Percentiles rank a stretch among this genome's conserved stretches.
phyloP scores from a whole-genome alignment of 192 early-diverging fungal species.

The Geosiphon pyriformis region DNA sequence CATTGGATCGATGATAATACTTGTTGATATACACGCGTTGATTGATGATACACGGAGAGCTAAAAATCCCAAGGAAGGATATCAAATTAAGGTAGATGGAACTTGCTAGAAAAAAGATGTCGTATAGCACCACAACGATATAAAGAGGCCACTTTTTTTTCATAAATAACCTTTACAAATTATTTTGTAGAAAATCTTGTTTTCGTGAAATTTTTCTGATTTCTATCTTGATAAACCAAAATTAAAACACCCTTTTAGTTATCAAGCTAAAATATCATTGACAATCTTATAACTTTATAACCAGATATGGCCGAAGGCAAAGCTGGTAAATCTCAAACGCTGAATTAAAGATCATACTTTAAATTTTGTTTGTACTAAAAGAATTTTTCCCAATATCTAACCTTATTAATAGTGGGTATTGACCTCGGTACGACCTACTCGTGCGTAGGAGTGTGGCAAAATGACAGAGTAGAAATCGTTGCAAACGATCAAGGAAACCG shows the following conservation, averaged over 20 bases:
- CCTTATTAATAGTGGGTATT: conserved; percentile 70
- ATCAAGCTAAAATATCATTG: background rate
- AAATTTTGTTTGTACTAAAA: background rate
- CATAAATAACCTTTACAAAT: background rate
- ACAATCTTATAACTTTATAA: background rate
- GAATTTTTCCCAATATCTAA: background rate
- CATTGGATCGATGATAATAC: background rate
- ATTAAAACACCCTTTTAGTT: background rate
- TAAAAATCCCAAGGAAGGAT: too few relatives aligned
- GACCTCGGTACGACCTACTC: conserved; percentile 98
- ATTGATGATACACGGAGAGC: background rate
- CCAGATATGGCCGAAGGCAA: background rate
- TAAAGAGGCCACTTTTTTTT: background rate
- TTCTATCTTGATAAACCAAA: background rate
- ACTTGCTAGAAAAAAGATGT: conserved; percentile 11
- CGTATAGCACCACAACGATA: background rate
- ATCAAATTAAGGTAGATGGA: background rate
- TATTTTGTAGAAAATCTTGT: background rate
- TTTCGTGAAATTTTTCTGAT: too few relatives aligned
- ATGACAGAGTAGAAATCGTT: conserved; percentile 89
- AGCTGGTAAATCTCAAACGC: background rate
- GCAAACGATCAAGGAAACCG: conserved; percentile 99
- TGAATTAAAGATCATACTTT: background rate
- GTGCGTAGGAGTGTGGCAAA: conserved; percentile 77
- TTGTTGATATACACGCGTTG: background rate